A percentile compares a stretch with the other conserved stretches of the same genome.
phyloP scores from a whole-genome alignment of 2,329 filamentous ascomycete genomes.

The Fusarium mangiferae region DNA sequence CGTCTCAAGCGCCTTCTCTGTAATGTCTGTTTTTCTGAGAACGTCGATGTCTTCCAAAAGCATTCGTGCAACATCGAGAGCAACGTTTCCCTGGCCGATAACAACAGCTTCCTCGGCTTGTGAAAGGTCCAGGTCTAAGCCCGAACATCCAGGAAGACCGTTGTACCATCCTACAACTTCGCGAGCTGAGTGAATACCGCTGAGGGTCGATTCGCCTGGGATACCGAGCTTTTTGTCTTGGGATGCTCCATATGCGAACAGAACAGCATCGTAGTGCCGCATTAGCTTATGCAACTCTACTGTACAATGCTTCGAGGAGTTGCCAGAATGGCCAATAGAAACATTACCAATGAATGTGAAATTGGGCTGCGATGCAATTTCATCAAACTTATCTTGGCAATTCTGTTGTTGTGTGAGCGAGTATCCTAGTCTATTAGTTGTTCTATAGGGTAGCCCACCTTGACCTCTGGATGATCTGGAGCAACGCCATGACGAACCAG shows the following conservation, averaged over 20 bases:
- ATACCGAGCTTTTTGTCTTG: conserved; percentile 83
- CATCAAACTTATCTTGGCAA: conserved; percentile 91
- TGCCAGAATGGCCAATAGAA: conserved; percentile 70
- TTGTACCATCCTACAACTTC: conserved; percentile 99
- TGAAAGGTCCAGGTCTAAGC: conserved; percentile 77
- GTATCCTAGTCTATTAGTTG: neutral
- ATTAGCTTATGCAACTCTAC: conserved; percentile 76
- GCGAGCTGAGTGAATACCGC: conserved; percentile 85
- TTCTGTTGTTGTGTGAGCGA: conserved; percentile 67
- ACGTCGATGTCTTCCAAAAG: conserved; percentile 79
- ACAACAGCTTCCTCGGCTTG: conserved; percentile 84
- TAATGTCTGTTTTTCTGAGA: conserved; percentile 86
- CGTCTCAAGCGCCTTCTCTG: conserved; percentile 80
- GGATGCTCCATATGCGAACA: conserved; percentile 93
- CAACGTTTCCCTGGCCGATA: conserved; percentile 96
- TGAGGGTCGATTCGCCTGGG: conserved; percentile 77
- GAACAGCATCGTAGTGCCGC: conserved; percentile 88
- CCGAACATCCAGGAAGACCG: conserved; percentile 83
- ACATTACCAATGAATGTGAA: conserved; percentile 96
- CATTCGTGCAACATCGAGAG: conserved; percentile 90
- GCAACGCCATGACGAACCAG: conserved; percentile 94
- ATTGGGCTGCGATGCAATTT: conserved; percentile 82
- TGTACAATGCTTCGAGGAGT: conserved; percentile 54
- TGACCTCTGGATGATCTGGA: conserved; percentile 98
- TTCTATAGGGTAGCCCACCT: conserved; percentile 64